Conservation (phyloP, 73 alveolate genomes). For the Paramecium octaurelia region DNA sequence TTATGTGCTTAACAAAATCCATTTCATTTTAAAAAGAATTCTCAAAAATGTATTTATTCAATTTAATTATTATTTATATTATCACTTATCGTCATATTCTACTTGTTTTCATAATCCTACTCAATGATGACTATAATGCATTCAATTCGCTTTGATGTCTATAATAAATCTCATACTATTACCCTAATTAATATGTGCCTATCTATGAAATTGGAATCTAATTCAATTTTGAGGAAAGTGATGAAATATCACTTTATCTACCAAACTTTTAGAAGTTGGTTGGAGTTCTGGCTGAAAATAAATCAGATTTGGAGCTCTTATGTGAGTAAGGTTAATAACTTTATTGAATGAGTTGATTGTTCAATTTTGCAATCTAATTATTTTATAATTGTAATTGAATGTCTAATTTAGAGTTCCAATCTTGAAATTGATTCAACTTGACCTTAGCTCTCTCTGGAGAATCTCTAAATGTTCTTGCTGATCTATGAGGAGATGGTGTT, state of each 20-base stretch:
- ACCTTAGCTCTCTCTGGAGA: neutral
- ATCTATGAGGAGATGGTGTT: neutral
- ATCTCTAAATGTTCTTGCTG: neutral
- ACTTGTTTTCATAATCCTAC: conserved; percentile 10
- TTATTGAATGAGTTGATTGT: neutral
- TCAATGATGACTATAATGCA: neutral
- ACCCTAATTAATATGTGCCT: neutral
- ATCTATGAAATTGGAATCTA: neutral
- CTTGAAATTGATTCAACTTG: neutral
- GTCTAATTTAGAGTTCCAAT: conserved; percentile 37
- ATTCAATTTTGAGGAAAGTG: neutral
- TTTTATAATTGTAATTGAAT: neutral
- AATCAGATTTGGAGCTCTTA: neutral
- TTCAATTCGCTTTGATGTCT: neutral
- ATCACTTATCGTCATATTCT: neutral
- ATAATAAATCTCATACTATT: neutral
- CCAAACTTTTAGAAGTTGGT: neutral
- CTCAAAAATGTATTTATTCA: neutral
- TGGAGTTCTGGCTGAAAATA: neutral
- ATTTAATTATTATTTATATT: neutral
- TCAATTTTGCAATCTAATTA: neutral
- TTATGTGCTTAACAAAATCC: neutral
- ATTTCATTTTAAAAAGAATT: neutral
- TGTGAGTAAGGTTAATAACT: neutral
- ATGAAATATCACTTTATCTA: neutral